Conservation (phyloP, 305 asterid species). For the Petunia hybrid region DNA sequence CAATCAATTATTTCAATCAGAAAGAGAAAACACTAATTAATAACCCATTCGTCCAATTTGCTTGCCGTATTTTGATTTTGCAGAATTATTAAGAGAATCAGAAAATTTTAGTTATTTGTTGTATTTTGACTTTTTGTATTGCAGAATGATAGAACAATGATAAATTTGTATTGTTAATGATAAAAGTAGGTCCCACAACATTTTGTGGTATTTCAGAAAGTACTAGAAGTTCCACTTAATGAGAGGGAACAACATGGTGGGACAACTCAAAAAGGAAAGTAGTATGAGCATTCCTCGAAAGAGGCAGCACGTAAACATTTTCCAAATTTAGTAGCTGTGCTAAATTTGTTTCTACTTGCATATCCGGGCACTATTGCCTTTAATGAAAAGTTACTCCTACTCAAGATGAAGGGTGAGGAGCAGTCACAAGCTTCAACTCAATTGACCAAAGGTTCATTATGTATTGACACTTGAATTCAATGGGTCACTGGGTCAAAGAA, state of each 20-base stretch:
- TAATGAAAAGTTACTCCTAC: slow-evolving; percentile 11
- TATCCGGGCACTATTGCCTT: not conserved
- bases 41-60: not conserved
- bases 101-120: not conserved
- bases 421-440: not conserved
- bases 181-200: not conserved
- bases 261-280: not conserved
- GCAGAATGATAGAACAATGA: not conserved
- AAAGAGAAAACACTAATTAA: not conserved
- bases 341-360: slow-evolving; percentile 9
- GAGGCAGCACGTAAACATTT: slow-evolving; percentile 5
- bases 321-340: not conserved
- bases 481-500: not conserved
- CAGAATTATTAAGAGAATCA: not conserved
- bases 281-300: not conserved
- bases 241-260: not conserved
- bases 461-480: not conserved
- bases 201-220: not conserved
- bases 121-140: slow-evolving; percentile 1
- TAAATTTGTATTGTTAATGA: not conserved
- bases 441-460: not conserved
- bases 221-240: not conserved
- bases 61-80: not conserved
- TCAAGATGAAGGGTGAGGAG: slow-evolving; percentile 23
- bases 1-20: slow-evolving; percentile 7